phyloP scores from a whole-genome alignment of 192 early-diverging fungal species.

The Podila clonocystis region DNA sequence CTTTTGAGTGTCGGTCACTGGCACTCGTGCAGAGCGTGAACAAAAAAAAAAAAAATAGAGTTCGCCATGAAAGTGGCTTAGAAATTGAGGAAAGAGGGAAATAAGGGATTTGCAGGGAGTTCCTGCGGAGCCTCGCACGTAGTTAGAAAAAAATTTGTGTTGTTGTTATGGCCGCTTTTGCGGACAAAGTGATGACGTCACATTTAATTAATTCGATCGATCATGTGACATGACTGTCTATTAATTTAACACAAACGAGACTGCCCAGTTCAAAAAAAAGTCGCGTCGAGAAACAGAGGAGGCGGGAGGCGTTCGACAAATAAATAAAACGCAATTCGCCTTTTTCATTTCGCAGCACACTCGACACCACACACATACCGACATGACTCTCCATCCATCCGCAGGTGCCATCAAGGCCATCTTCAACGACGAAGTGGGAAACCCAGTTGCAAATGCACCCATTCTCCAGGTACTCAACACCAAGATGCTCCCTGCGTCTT shows the following conservation, averaged over 20 bases:
- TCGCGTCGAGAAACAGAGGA: not conserved
- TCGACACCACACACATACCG: not conserved
- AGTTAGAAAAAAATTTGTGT: too few species aligned
- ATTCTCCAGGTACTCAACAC: conserved; percentile 58
- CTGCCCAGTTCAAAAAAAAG: not conserved
- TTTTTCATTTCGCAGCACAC: not conserved
- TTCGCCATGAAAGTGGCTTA: too few species aligned
- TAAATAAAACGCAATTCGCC: too few species aligned
- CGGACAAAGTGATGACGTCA: not conserved
- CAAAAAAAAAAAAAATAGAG: too few species aligned
- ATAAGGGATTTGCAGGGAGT: too few species aligned
- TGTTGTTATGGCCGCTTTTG: not conserved
- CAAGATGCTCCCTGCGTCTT: conserved; percentile 31
- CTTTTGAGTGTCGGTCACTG: not conserved
- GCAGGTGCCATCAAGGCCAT: conserved; percentile 52
- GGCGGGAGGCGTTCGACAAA: too few species aligned
- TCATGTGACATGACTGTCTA: not conserved
- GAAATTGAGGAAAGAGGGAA: too few species aligned
- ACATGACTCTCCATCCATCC: conserved; percentile 27
- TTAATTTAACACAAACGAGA: not conserved
- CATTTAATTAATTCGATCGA: too few species aligned
- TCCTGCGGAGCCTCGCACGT: too few species aligned
- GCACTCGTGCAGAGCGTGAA: too few species aligned
- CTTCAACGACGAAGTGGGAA: conserved; percentile 38
- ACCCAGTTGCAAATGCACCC: conserved; percentile 10